Evolutionary conservation across 1,284 basidiomycete genomes (phyloP), one percentile per base, ranked within the genome.

Genomic region (Phlebopus sp.): DNA sequence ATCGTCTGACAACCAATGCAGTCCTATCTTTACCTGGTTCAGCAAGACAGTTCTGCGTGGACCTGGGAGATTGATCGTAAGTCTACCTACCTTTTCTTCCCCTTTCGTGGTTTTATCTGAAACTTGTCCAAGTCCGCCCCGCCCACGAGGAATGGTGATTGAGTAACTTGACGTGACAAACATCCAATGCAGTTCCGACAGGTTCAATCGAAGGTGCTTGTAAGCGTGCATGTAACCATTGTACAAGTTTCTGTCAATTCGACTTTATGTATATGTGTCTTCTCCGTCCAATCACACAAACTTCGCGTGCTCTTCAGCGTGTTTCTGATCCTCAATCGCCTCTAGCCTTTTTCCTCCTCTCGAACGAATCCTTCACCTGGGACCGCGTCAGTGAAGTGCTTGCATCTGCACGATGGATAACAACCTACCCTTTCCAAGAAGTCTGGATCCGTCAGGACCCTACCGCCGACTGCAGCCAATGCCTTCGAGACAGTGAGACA

Each of bases 61-160:
- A 81, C 81, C n/a, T 84, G 81, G 78, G 84, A 86, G 58, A 70
- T 86, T 39, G 84, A 86, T 55, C 64, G 82, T 81, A 58, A 70
- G 79, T 63, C 23, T 4, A 7, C 27, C 27, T 2, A 29, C 10
- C 18, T 37, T 25, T 9, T 34, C 3, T 38, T 31, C 17, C 6
- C 10, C 5, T 19, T 36, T 43, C 47, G 21, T 21, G n/a, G 8
- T 38, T 11, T 38, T 1, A 56, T 40, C 14, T n/a, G 10, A 27
- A 27, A 25, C 19, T 13, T 43, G 5, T 38, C 10, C 5, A 31
- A 71, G 69, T 74, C 17, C 69, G 72, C 36, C 73, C 72, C n/a
- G 71, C 72, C 11, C 72, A 74, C 42, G 72, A 74, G 55, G 70
- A 60, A 50, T 74, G 72, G 62, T 64, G 41, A 64, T 30, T 18